Percentiles rank a stretch among this genome's conserved stretches.
phyloP scores from a whole-genome alignment of 148 eudicot species.

The Diospyros lotus region DNA sequence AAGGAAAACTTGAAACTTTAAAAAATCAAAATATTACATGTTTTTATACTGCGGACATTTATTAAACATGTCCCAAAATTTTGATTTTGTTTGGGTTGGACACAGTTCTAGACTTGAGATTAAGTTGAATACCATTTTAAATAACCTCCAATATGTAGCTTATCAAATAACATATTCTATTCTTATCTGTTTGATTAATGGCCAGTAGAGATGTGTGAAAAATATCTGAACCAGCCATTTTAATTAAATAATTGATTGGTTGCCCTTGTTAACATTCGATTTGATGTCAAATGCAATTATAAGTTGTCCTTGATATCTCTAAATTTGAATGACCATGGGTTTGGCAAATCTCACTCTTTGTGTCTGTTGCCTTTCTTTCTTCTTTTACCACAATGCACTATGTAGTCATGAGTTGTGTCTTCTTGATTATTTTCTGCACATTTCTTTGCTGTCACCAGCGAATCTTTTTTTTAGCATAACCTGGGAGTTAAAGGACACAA shows the following conservation, averaged over 20 bases:
- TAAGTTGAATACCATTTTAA: background rate
- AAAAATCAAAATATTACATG: background rate
- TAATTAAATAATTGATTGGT: too few relatives aligned
- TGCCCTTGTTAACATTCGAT: too few relatives aligned
- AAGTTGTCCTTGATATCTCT: background rate
- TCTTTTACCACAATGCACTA: background rate
- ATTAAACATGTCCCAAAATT: background rate
- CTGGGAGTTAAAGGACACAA: background rate
- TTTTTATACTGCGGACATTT: background rate
- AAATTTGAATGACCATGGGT: background rate
- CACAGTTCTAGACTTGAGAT: background rate
- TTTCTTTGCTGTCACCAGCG: background rate
- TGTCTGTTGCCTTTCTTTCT: background rate
- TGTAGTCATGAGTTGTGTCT: background rate
- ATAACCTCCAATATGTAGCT: background rate
- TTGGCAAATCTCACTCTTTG: background rate
- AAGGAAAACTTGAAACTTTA: background rate
- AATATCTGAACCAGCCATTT: background rate
- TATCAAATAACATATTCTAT: background rate
- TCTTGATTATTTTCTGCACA: background rate
- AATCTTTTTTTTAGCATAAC: background rate
- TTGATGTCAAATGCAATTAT: background rate
- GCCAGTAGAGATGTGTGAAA: background rate
- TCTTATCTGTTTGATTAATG: background rate
- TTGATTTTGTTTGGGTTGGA: background rate